These are phyloP conservation scores for Xylariaceae sp. DNA, from an alignment of 2,329 filamentous ascomycete species.

Conservation along the genomic window DNA sequence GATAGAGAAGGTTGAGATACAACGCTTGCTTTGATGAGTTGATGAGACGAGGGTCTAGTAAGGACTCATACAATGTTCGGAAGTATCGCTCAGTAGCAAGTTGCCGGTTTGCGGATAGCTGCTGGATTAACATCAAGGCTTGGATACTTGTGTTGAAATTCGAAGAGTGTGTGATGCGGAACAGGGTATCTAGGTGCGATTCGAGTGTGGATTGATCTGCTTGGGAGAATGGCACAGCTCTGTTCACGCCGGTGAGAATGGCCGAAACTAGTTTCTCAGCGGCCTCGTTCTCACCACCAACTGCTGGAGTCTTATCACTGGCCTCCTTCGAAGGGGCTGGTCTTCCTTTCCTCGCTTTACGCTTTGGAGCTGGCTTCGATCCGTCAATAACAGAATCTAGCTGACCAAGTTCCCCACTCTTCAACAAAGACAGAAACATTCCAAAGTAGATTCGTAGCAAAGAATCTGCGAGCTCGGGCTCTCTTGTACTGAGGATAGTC, in stretches of 20 bases:
- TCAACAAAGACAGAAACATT: constrained; percentile 79
- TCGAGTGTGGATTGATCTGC: constrained; percentile 77
- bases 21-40: constrained; percentile 92
- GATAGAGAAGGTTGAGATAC: constrained; percentile 89
- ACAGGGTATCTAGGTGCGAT: constrained; percentile 87
- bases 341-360: constrained; percentile 52
- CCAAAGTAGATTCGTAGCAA: constrained; percentile 90
- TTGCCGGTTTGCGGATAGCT: constrained; percentile 78
- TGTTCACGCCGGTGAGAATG: constrained; percentile 90
- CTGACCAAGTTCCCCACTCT: constrained; percentile 48
- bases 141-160: constrained; percentile 99
- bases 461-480: constrained; percentile 75
- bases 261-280: constrained; percentile 91
- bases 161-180: constrained; percentile 92
- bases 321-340: constrained; percentile 34
- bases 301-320: constrained; percentile 33
- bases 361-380: constrained; percentile 31
- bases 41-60: constrained; percentile 83
- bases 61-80: constrained; percentile 88
- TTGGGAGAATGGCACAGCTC: constrained; percentile 88
- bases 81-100: constrained; percentile 89
- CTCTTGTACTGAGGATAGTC: constrained; percentile 83
- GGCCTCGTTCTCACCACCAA: constrained; percentile 59
- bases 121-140: constrained; percentile 90
- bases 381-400: constrained; percentile 39